phyloP scores from a whole-genome alignment of 23 red algal genomes.

The Chondrus crispus region DNA sequence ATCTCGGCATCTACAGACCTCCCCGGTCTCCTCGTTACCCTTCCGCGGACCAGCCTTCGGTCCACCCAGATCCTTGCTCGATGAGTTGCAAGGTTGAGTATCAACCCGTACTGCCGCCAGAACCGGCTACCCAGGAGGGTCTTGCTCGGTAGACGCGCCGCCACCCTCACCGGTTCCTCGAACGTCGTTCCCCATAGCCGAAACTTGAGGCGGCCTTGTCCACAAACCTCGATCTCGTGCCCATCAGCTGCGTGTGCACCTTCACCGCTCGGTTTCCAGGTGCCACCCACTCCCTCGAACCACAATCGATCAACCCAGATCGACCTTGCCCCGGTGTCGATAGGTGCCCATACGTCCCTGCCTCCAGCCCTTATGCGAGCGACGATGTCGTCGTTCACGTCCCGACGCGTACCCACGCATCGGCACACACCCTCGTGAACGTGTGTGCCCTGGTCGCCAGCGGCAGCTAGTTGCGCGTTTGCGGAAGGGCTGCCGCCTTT shows the following conservation, averaged over 20 bases:
- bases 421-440: no score
- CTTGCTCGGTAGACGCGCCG: background rate
- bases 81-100: background rate
- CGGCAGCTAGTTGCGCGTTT: no score
- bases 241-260: background rate
- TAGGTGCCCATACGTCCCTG: background rate
- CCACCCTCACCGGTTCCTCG: background rate
- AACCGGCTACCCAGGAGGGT: background rate
- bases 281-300: background rate
- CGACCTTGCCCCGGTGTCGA: background rate
- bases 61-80: no score
- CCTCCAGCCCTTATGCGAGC: no score
- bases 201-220: background rate
- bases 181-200: background rate
- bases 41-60: no score
- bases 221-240: background rate
- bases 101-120: background rate
- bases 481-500: no score
- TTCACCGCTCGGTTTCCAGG: no score
- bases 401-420: no score
- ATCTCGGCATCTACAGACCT: no score
- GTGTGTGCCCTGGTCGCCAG: no score
- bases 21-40: no score
- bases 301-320: background rate
- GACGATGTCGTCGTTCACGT: no score